Base-by-base conservation (phyloP, 768 basidiomycete genomes). In the Vararia minispora region DNA sequence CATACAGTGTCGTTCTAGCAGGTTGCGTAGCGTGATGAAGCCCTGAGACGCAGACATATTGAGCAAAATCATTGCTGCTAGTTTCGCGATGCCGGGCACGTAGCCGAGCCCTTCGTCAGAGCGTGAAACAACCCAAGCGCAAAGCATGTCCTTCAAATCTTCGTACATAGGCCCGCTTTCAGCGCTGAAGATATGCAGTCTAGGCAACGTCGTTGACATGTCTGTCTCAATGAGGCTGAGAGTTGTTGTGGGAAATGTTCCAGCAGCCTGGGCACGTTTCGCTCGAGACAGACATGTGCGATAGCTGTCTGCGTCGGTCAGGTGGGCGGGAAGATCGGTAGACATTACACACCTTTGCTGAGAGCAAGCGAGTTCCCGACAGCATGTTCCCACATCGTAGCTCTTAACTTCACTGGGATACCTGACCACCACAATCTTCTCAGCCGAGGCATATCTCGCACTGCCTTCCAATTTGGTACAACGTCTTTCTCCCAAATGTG, bases 351-450 rank as follows among this genome's bases (percentile, higher is more conserved):
- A 79, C 85, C 85, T 79, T 83, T 90, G 57, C 75, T 78, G 37
- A 94, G 58, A 12, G 86, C 77, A 30, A 94, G 64, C 18, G 74
- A 64, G 53, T 94, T 94, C 6, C 90, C 90, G 12, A 82, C 74
- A n/a, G 81, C 86, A 36, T 68, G 69, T 54, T 84, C 76, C 90
- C 90, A 94, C 66, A 92, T 70, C 1, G 68, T 55, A 3, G 83
- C 80, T 23, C 90, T 72, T 39, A 88, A 58, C 52, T 85, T 83
- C 0, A 81, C 71, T 2, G 90, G 90, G 48, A 91, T 84, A 3
- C 90, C 90, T 22, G 67, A 67, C 88, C 88, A 89, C 90, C 89
- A 94, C 7, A 91, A 52, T 52, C 68, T 74, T 23, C 80, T 72
- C 37, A 90, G 60, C 8, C 58, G 58, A 0, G 79, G 65, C 44